Base-by-base conservation (phyloP, 2,329 filamentous ascomycete genomes). In the Scytalidium sp. region DNA sequence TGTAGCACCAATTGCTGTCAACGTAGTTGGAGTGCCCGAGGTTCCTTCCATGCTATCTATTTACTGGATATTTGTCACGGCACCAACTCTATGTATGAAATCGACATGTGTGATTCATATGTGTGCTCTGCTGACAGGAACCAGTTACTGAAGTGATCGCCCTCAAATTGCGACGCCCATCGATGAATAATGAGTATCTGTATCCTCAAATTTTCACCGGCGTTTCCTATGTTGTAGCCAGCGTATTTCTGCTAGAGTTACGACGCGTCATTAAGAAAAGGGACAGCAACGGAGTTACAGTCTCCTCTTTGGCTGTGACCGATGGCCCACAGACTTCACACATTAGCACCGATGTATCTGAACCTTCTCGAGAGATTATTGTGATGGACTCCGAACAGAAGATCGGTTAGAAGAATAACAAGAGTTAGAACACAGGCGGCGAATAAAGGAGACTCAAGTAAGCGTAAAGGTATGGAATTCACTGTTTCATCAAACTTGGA, bases 191-290 rank as follows among this genome's bases (percentile, higher is more conserved):
- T 41, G 56, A 51, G 17, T 72, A 71, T 54, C 56, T 72, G 5
- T 68, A 70, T 51, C 56, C 67, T 15, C 70, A 72, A 49, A 60
- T 71, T 3, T 71, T 70, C 42, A 62, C 65, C 10, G 69, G 67
- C 0, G 19, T 68, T 9, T 50, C 67, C 7, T 71, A 70, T 50
- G 29, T 65, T 8, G 40, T 69, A 6, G 67, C 67, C 6, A 65
- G 64, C 6, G 49, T 56, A 2, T 64, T 68, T 43, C 57, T 71
- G 54, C 51, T 66, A 19, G 62, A 61, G 46, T 45, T 68, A 2
- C 49, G 55, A 45, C 48, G 55, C 0, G 45, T 51, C 7, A 47
- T 40, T 1, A 21, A 36, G n/a, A 40, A 41, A 15, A 47, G 13
- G 17, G 32, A 29, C 13, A 29, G 25, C 25, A 7, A 29, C 8